A percentile compares a stretch with the other conserved stretches of the same genome.
Evolutionary conservation across 305 asterid genomes (phyloP).

Genomic region (Solanum hybrid): DNA sequence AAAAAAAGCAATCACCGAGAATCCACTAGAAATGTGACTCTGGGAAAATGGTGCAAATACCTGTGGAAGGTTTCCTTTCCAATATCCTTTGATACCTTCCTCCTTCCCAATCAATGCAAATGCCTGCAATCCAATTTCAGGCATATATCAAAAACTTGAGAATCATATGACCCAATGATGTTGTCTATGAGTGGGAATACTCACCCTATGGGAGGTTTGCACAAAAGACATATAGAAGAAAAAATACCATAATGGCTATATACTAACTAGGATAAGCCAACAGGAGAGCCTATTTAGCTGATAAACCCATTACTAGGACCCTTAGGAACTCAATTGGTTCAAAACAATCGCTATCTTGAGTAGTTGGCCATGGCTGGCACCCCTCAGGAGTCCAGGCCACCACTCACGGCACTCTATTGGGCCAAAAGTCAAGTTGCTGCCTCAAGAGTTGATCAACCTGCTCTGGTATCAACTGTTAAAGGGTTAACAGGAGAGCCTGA

Average conservation of each 20-base stretch:
- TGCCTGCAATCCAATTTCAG: conserved; percentile 38
- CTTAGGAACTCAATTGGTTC: neutral
- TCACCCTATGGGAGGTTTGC: neutral
- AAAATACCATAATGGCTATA: neutral
- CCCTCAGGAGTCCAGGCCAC: no score
- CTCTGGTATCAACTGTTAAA: no score
- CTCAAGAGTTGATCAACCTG: no score
- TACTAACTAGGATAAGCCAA: neutral
- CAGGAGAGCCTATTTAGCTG: neutral
- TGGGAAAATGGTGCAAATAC: conserved; percentile 20
- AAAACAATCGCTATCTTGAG: neutral
- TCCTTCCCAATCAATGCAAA: conserved; percentile 61
- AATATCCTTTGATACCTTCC: conserved; percentile 86
- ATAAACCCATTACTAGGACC: neutral
- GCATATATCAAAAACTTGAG: neutral
- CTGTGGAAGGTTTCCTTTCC: conserved; percentile 98
- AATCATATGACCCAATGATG: neutral
- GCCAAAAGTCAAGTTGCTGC: no score
- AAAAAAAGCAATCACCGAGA: neutral
- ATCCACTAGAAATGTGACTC: neutral
- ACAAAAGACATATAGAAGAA: neutral
- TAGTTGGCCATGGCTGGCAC: no score
- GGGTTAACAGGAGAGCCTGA: no score
- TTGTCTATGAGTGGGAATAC: neutral
- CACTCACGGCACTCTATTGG: no score